Evolutionary conservation across 352 stramenopile species (phyloP).

Genomic region (Pythium insidiosum): DNA sequence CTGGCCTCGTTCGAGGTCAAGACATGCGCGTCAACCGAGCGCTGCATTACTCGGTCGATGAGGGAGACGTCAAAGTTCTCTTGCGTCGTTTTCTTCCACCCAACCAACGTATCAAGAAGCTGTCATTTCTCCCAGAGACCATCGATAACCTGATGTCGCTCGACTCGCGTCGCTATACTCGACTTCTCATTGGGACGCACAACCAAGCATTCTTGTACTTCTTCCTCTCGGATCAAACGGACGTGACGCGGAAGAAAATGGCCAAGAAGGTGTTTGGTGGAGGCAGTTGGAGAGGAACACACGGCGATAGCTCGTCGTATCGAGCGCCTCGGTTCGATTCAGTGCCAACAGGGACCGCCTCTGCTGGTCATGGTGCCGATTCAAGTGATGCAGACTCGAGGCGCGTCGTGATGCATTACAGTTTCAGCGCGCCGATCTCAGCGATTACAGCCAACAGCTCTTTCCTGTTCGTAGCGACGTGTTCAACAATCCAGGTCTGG

Average conservation of each 20-base stretch:
- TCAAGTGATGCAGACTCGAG: constrained; percentile 32
- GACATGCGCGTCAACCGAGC: constrained; percentile 80
- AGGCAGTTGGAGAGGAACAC: too few relatives aligned
- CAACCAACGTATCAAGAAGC: constrained; percentile 56
- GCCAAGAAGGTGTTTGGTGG: constrained; percentile 63
- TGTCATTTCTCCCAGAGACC: constrained; percentile 75
- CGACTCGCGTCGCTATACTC: constrained; percentile 69
- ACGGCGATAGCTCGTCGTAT: too few relatives aligned
- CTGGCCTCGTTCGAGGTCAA: constrained; percentile 57
- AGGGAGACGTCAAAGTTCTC: constrained; percentile 59
- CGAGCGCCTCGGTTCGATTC: constrained; percentile 30
- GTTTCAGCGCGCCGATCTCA: constrained; percentile 50
- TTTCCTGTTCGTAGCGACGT: constrained; percentile 73
- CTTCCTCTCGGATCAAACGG: constrained; percentile 61
- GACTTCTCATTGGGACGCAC: constrained; percentile 54
- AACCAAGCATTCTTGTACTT: constrained; percentile 76
- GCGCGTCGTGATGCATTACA: constrained; percentile 82
- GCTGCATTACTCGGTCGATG: constrained; percentile 59
- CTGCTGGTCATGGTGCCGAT: constrained; percentile 14
- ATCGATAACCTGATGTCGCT: constrained; percentile 75
- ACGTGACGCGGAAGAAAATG: constrained; percentile 73
- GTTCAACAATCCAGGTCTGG: constrained; percentile 69
- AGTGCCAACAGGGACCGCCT: constrained; percentile 29
- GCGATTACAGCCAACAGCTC: constrained; percentile 78
- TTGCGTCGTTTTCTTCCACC: constrained; percentile 66